These are phyloP conservation scores for Saururus chinensis DNA, from an alignment of 164 flowering plant species.

Conservation along the genomic window DNA sequence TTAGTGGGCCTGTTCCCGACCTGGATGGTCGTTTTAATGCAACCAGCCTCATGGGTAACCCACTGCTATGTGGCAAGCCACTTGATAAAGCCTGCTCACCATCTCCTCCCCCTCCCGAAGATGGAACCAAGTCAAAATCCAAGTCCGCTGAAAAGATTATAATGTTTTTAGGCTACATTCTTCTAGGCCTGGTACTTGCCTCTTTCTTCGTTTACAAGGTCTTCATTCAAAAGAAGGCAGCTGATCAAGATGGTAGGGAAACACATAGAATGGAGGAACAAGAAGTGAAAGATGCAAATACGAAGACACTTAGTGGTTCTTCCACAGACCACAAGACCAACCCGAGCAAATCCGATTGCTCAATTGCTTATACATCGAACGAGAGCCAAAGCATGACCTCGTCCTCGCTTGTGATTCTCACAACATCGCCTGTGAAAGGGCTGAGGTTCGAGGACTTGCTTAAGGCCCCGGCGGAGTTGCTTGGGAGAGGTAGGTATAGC, in stretches of 20 bases:
- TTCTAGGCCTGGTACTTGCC: constrained; percentile 19
- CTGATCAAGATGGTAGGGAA: constrained; percentile 12
- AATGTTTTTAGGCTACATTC: constrained; percentile 35
- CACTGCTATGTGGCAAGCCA: constrained; percentile 38
- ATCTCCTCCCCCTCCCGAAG: background rate
- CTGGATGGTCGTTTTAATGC: constrained; percentile 10
- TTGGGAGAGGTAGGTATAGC: constrained; percentile 52
- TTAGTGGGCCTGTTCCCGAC: constrained; percentile 39
- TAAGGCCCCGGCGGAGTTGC: constrained; percentile 58
- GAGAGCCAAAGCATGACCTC: constrained; percentile 18
- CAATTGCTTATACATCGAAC: constrained; percentile 20
- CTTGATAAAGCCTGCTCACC: constrained; percentile 24
- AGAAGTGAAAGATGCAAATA: constrained; percentile 8
- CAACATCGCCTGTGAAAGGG: constrained; percentile 30
- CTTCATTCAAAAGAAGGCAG: constrained; percentile 10
- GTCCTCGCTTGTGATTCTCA: constrained; percentile 27
- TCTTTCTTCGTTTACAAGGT: constrained; percentile 16
- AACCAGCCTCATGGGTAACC: constrained; percentile 27
- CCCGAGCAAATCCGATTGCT: constrained; percentile 23
- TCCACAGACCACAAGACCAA: constrained; percentile 19
- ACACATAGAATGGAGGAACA: background rate
- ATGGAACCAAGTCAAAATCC: constrained; percentile 16
- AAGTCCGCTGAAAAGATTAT: constrained; percentile 16
- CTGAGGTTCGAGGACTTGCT: constrained; percentile 56
- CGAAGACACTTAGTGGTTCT: constrained; percentile 9